These are phyloP conservation scores for Penstemon newberryi DNA, from an alignment of 257 asterid species.

Conservation along the genomic window DNA sequence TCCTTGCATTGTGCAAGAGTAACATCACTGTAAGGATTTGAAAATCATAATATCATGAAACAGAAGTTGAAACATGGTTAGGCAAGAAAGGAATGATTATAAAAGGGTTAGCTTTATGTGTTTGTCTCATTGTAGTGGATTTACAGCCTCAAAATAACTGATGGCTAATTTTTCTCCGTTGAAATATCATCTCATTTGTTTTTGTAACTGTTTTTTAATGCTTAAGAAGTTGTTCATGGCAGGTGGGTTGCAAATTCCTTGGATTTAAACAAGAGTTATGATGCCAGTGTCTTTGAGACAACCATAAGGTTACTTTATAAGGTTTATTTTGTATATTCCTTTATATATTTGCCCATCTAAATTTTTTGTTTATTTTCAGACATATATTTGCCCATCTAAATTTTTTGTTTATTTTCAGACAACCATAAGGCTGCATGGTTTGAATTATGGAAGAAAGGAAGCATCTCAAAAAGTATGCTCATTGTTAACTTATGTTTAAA, in stretches of 20 bases:
- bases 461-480: no score
- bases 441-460: no score
- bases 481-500: no score
- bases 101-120: not conserved
- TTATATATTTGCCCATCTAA: conserved; percentile 19
- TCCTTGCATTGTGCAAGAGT: not conserved
- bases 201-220: conserved; percentile 19
- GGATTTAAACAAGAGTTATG: conserved; percentile 92
- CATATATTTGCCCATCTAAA: no score
- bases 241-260: conserved; percentile 31
- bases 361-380: no score
- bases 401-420: no score
- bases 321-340: conserved; percentile 54
- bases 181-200: not conserved
- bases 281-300: conserved; percentile 97
- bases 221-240: not conserved
- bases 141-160: no score
- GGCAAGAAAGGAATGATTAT: no score
- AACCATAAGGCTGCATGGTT: no score
- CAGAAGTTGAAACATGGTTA: no score
- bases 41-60: not conserved
- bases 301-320: conserved; percentile 97
- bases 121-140: no score
- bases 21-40: not conserved
- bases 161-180: no score